These are phyloP conservation scores for Dictyostelium citrinum DNA, from an alignment of 78 protist genomes.

Conservation along the genomic window DNA sequence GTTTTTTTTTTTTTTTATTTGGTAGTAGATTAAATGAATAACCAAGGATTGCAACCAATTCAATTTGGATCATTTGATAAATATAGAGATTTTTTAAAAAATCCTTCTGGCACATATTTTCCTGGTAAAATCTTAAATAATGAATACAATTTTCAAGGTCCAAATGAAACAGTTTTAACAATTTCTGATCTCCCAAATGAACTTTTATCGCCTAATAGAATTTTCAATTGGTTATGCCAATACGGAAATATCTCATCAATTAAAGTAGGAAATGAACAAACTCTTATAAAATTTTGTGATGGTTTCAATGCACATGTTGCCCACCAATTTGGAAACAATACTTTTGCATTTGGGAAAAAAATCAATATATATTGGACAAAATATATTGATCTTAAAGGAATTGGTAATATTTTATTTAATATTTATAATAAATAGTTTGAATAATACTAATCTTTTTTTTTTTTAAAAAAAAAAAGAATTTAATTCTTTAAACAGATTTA, in stretches of 20 bases:
- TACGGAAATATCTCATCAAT: not conserved
- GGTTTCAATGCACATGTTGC: not conserved
- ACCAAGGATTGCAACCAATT: too few species aligned
- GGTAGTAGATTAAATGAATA: too few species aligned
- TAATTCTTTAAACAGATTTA: not conserved
- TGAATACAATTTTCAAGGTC: not conserved
- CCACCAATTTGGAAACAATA: not conserved
- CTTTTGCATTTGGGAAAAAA: not conserved
- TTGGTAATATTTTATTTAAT: not conserved
- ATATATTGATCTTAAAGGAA: not conserved
- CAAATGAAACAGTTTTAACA: not conserved
- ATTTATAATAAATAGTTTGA: too few species aligned
- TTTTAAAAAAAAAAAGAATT: too few species aligned
- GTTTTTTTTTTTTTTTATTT: too few species aligned
- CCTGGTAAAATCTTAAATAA: too few species aligned
- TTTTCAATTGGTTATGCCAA: not conserved
- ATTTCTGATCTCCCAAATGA: too few species aligned
- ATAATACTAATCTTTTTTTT: too few species aligned
- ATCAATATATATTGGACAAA: not conserved
- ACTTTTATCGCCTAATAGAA: too few species aligned
- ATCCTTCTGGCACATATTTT: too few species aligned
- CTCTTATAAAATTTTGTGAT: not conserved
- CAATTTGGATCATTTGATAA: too few species aligned
- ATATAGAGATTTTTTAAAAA: too few species aligned
- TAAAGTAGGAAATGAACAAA: not conserved